Evolutionary conservation across 106 monocot genomes (phyloP).

Genomic region (Phalaenopsis aphrodite): DNA sequence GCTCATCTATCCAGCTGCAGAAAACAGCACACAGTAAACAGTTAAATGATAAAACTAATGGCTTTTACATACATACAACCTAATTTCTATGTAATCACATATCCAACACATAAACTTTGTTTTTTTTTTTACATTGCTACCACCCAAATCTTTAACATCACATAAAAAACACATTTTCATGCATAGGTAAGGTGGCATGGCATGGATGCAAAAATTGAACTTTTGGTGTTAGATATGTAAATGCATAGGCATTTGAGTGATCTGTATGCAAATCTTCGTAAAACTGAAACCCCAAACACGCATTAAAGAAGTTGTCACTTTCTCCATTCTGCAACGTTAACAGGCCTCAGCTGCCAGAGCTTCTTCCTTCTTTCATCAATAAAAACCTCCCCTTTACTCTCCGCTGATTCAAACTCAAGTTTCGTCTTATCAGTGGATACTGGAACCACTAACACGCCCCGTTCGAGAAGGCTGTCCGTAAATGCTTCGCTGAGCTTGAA

Average conservation of each 20-base stretch:
- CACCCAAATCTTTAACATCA: no score
- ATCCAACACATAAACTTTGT: no score
- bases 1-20: slow-evolving; percentile 83
- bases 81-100: no score
- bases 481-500: slow-evolving; percentile 61
- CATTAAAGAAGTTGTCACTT: slow-evolving; percentile 38
- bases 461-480: slow-evolving; percentile 50
- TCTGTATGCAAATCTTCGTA: no score
- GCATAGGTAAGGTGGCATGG: no score
- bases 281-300: neutral
- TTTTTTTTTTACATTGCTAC: no score
- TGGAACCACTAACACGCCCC: slow-evolving; percentile 79
- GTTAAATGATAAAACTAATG: neutral
- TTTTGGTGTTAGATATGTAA: no score
- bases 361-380: slow-evolving; percentile 29
- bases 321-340: slow-evolving; percentile 64
- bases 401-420: slow-evolving; percentile 38
- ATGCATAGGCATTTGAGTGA: no score
- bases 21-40: neutral
- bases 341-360: slow-evolving; percentile 82
- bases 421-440: slow-evolving; percentile 54
- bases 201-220: no score
- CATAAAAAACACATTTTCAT: no score
- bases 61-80: no score
- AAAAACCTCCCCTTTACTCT: slow-evolving; percentile 22